phyloP scores from a whole-genome alignment of 2,329 filamentous ascomycete genomes.

The Colletotrichum falcatum region DNA sequence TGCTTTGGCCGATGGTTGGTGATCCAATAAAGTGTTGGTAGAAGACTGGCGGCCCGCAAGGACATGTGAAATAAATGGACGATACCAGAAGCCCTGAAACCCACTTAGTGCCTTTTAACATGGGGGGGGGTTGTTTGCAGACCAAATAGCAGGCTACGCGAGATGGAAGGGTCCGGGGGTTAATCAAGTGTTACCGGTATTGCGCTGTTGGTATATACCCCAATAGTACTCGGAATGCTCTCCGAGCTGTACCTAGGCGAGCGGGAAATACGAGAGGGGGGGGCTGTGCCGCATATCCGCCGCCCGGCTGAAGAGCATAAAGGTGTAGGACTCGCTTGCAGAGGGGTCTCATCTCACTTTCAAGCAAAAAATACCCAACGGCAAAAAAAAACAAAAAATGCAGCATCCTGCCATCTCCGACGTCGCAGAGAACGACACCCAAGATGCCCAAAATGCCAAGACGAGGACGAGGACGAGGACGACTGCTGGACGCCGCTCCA shows the following conservation, averaged over 20 bases:
- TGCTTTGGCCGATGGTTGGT: neutral
- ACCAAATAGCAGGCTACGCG: too few relatives aligned
- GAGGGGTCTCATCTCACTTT: neutral
- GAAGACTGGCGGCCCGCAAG: too few relatives aligned
- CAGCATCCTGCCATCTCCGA: neutral
- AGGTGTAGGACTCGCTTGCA: neutral
- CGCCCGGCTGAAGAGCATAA: neutral
- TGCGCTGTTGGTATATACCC: too few relatives aligned
- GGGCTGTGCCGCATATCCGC: slow-evolving; percentile 20
- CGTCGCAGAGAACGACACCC: neutral
- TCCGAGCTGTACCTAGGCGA: neutral
- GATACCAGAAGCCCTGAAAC: too few relatives aligned
- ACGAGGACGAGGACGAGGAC: slow-evolving; percentile 42
- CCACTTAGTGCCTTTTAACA: too few relatives aligned
- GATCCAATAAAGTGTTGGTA: neutral
- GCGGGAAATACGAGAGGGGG: neutral
- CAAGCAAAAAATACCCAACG: neutral
- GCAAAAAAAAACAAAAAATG: neutral
- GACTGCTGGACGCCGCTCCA: slow-evolving; percentile 53
- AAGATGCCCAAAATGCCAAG: neutral
- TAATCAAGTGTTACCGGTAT: too few relatives aligned
- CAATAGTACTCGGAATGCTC: neutral
- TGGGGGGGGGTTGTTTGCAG: too few relatives aligned
- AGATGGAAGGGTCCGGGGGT: too few relatives aligned
- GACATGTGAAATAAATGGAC: too few relatives aligned